Evolutionary conservation across 495 filamentous ascomycete genomes (phyloP).

Genomic region (Penicillium waksmanii): DNA sequence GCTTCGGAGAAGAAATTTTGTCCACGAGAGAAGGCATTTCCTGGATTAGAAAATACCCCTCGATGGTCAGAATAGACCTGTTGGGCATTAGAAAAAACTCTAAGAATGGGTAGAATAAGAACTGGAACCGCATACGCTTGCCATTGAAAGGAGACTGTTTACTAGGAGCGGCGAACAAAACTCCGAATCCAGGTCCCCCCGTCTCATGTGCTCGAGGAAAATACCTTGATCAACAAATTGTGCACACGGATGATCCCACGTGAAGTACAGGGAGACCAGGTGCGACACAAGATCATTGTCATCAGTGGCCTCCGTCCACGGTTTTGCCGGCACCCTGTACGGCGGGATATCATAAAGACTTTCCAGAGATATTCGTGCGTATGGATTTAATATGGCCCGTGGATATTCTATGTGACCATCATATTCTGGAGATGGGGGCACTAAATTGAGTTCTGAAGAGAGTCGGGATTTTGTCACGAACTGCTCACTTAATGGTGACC

Average conservation of each 20-base stretch:
- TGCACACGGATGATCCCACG: conserved; percentile 45
- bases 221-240: conserved; percentile 39
- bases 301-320: conserved; percentile 53
- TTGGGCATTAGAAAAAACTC: too few species aligned
- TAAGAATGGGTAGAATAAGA: too few species aligned
- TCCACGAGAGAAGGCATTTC: conserved; percentile 34
- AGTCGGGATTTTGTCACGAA: background rate
- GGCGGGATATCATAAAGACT: conserved; percentile 43
- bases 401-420: conserved; percentile 10
- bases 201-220: conserved; percentile 39
- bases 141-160: conserved; percentile 44
- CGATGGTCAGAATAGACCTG: too few species aligned
- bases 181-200: conserved; percentile 25
- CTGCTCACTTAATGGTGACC: background rate
- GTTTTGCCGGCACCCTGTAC: conserved; percentile 37
- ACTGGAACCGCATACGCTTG: background rate
- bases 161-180: conserved; percentile 44
- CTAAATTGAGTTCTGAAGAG: conserved; percentile 16
- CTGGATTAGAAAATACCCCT: background rate
- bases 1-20: conserved; percentile 40
- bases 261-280: conserved; percentile 51
- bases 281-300: conserved; percentile 51
- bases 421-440: conserved; percentile 16
- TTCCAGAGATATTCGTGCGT: conserved; percentile 40
- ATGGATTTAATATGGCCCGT: conserved; percentile 15